Evolutionary conservation across 1,284 basidiomycete genomes (phyloP), one percentile per base, ranked within the genome.

Genomic region (Trametes versicolor): DNA sequence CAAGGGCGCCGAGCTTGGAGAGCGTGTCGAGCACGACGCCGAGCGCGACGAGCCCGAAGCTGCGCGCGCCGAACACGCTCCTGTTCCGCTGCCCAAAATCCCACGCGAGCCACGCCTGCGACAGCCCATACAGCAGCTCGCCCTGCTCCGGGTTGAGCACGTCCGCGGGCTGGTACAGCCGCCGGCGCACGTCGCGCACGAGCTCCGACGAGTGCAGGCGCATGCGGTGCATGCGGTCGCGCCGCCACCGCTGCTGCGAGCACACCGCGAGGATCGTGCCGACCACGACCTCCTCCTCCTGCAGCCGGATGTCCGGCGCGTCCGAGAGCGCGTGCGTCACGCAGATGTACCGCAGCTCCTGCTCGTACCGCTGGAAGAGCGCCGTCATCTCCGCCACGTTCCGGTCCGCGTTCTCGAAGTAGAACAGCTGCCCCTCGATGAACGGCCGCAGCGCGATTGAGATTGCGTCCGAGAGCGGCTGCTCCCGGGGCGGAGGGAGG

Each of bases 211-310:
- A 75, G 69, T 92, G 89, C 10, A 85, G 77, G 50, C 82, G 80
- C 89, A 93, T 90, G 21, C 87, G 82, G 60, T 87, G 81, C 62
- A 85, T 85, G 41, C 90, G 81, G 67, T 88, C 85, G 53, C 76
- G 82, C 65, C 90, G 79, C 81, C 84, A 88, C 39, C 88, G 78
- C 59, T 79, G 83, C 67, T 91, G 87, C 1, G 84, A 75, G 54
- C 76, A 79, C 48, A 87, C 87, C 0, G 87, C 88, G 45, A 92
- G 77, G 64, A 94, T 94, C 0, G 89, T 88, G 17, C 91, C 91
- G 9, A 88, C 79, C 1, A 92, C 87, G 27, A 93, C 81, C 71
- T 94, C 93, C 60, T 90, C 89, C 72, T 94, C 93, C 6, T 83
- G 76, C 37, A 94, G 79, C 17, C 81, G 79, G 17, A 81, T 81